phyloP scores from a whole-genome alignment of 371 early-diverging fungal species.

The Chytridium lagenaria region DNA sequence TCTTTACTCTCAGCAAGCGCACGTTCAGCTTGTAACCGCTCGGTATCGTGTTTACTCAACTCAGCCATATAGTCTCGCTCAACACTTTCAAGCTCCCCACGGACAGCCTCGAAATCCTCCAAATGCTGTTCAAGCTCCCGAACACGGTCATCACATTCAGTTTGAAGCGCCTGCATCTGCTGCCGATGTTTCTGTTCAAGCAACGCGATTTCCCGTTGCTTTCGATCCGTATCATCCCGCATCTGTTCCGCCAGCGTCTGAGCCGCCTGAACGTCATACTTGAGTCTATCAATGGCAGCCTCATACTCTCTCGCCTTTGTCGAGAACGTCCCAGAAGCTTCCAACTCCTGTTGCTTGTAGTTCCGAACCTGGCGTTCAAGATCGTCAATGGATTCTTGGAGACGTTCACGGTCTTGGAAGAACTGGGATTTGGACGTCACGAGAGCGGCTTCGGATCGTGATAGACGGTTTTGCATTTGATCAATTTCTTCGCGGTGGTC shows the following conservation, averaged over 20 bases:
- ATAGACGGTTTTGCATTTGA: slow-evolving; percentile 31
- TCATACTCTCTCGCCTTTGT: slow-evolving; percentile 36
- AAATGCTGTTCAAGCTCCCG: slow-evolving; percentile 24
- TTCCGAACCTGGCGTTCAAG: slow-evolving; percentile 31
- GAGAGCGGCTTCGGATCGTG: slow-evolving; percentile 37
- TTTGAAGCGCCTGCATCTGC: slow-evolving; percentile 20
- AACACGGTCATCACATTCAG: slow-evolving; percentile 28
- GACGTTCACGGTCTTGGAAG: slow-evolving; percentile 46
- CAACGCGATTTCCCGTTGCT: slow-evolving; percentile 21
- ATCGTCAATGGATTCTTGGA: slow-evolving; percentile 45
- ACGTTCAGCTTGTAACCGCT: slow-evolving; percentile 28
- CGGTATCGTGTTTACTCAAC: slow-evolving; percentile 29
- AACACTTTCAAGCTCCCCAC: slow-evolving; percentile 32
- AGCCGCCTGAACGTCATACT: slow-evolving; percentile 18
- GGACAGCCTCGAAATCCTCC: slow-evolving; percentile 31
- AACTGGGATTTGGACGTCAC: slow-evolving; percentile 43
- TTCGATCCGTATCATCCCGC: slow-evolving; percentile 24
- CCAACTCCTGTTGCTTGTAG: slow-evolving; percentile 30
- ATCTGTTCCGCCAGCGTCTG: slow-evolving; percentile 13
- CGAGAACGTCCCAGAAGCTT: not conserved
- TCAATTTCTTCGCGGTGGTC: slow-evolving; percentile 26
- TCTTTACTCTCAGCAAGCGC: slow-evolving; percentile 26
- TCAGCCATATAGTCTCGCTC: slow-evolving; percentile 42
- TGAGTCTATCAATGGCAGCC: slow-evolving; percentile 24
- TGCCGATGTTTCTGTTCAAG: slow-evolving; percentile 25